Evolutionary conservation across 345 rosid species (phyloP), one percentile per base, ranked within the genome.

Genomic region (Salix exigua): DNA sequence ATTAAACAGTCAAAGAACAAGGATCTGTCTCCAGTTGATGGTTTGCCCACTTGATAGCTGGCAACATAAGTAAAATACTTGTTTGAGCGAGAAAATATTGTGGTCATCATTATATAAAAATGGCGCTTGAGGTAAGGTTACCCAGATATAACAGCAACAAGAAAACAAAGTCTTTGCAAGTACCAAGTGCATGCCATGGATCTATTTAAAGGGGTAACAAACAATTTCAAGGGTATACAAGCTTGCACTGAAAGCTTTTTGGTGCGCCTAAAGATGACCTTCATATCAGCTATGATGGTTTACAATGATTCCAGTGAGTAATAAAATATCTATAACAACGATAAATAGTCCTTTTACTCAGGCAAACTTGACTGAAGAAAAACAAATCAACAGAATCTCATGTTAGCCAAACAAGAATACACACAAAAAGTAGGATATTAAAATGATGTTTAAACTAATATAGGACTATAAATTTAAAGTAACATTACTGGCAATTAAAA

Each of bases 31-130:
- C 87, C 92, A 16, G 81, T 76, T 66, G 95, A 89, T 79, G 97
- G 97, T 83, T 82, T 80, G 81, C 79, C 94, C 86, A 96, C 91
- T 81, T 81, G 82, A 82, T 89, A 94, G 83, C 99, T 96, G 93
- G 85, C 75, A 90, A 70, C 50, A 78, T 75, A 23, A 82, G 64
- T 21, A 83, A 21, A 76, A 63, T 66, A 80, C 55, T 70, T 30
- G 30, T 66, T 73, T 68, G 5, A 6, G n/a, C n/a, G 58, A 23
- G 74, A 28, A 77, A 66, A 16, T 42, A 38, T 2, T 11, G n/a
- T 19, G 5, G 19, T 21, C 42, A 40, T 18, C 35, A 31, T 51
- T 12, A n/a, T 42, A 38, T 33, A n/a, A n/a, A 55, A n/a, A n/a
- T 55, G 28, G 62, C 62, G 1, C 62, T 2, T 44, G 13, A 44